phyloP scores from a whole-genome alignment of 192 early-diverging fungal genomes.

The Podila minutissima region DNA sequence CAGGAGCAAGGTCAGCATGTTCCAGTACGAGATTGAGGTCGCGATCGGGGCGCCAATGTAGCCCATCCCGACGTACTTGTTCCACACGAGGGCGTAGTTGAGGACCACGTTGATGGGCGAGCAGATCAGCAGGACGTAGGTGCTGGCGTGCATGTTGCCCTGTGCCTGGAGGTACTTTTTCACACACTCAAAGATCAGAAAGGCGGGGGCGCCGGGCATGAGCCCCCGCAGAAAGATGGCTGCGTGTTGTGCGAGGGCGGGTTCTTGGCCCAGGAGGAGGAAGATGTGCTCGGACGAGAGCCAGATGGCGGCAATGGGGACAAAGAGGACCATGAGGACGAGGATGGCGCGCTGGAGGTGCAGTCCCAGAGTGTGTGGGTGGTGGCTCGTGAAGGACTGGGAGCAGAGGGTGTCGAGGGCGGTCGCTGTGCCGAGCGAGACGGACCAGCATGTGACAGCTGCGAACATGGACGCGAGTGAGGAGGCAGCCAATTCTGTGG shows the following conservation, averaged over 20 bases:
- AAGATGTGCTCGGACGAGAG: slow-evolving; percentile 73
- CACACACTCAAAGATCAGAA: slow-evolving; percentile 84
- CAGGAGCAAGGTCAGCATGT: slow-evolving; percentile 71
- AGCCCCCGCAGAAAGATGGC: slow-evolving; percentile 74
- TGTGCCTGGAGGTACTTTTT: slow-evolving; percentile 91
- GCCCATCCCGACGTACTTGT: slow-evolving; percentile 70
- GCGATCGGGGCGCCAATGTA: slow-evolving; percentile 89
- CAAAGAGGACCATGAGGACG: slow-evolving; percentile 71
- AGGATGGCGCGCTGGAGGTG: slow-evolving; percentile 85
- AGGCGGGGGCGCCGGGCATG: slow-evolving; percentile 78
- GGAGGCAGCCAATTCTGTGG: slow-evolving; percentile 70
- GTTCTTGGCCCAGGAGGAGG: slow-evolving; percentile 78
- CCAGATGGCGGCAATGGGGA: slow-evolving; percentile 77
- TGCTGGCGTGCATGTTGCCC: slow-evolving; percentile 85
- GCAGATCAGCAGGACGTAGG: slow-evolving; percentile 75
- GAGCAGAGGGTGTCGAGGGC: slow-evolving; percentile 83
- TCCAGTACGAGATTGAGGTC: slow-evolving; percentile 78
- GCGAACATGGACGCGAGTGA: slow-evolving; percentile 80
- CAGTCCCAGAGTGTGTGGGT: slow-evolving; percentile 76
- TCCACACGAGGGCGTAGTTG: slow-evolving; percentile 88
- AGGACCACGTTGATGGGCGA: slow-evolving; percentile 77
- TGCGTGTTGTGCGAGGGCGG: slow-evolving; percentile 70
- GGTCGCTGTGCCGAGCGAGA: slow-evolving; percentile 73
- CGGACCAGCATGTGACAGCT: slow-evolving; percentile 71
- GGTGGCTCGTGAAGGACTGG: slow-evolving; percentile 74